These are phyloP conservation scores for Dactylorhiza incarnata DNA, from an alignment of 106 monocot genomes.

Conservation along the genomic window DNA sequence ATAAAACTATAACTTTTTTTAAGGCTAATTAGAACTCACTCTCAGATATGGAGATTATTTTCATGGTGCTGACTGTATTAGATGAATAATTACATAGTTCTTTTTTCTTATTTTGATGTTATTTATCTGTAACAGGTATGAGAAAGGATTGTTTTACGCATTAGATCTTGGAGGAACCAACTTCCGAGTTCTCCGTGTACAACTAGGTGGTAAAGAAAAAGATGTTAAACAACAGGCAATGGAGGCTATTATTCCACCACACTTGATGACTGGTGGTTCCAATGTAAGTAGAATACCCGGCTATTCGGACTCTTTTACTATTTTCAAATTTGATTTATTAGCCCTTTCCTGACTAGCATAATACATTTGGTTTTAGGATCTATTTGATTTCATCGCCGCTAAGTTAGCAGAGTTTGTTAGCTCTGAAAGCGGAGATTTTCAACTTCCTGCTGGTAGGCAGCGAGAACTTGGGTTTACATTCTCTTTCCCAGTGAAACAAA, in stretches of 20 bases:
- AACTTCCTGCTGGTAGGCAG: constrained; percentile 20
- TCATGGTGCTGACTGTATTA: no score
- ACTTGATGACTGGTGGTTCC: constrained; percentile 38
- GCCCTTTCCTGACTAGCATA: no score
- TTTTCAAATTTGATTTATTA: no score
- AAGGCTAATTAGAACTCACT: no score
- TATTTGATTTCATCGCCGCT: constrained; percentile 66
- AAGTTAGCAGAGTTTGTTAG: constrained; percentile 28
- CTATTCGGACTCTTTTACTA: no score
- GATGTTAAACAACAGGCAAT: constrained; percentile 24
- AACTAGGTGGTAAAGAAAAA: constrained; percentile 41
- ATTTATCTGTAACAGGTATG: constrained; percentile 20
- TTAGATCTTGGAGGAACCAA: constrained; percentile 73
- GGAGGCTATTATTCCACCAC: constrained; percentile 40
- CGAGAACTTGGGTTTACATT: constrained; percentile 65
- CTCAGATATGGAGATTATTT: no score
- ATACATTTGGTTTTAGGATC: constrained; percentile 21
- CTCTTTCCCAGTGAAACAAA: constrained; percentile 70
- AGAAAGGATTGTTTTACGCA: constrained; percentile 59
- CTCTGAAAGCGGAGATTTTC: constrained; percentile 29
- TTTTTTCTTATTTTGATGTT: no score
- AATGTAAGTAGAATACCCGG: constrained; percentile 11
- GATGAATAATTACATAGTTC: no score
- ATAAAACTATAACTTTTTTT: no score
- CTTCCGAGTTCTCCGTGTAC: constrained; percentile 45